phyloP scores from a whole-genome alignment of 257 asterid genomes.

The Plectranthus barbatus region DNA sequence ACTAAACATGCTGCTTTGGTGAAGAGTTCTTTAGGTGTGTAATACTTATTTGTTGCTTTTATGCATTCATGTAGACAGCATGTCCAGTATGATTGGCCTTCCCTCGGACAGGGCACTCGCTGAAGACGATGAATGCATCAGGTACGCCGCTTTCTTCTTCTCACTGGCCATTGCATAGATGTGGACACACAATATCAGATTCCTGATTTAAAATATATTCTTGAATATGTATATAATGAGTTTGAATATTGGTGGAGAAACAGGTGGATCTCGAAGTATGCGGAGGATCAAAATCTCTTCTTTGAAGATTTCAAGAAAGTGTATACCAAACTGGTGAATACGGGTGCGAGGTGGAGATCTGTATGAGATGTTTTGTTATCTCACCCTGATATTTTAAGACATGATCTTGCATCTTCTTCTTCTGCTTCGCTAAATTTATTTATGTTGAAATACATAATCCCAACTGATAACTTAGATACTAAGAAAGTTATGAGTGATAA shows the following conservation, averaged over 20 bases:
- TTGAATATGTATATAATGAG: not conserved
- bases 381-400: too few species aligned
- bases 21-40: not conserved
- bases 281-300: conserved; percentile 63
- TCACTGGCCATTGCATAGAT: not conserved
- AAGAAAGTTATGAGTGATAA: too few species aligned
- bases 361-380: conserved; percentile 17
- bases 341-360: conserved; percentile 70
- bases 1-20: not conserved
- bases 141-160: conserved; percentile 27
- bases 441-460: too few species aligned
- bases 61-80: conserved; percentile 42
- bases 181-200: not conserved
- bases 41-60: not conserved
- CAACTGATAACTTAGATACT: too few species aligned
- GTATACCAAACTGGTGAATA: conserved; percentile 67
- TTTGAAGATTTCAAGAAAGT: conserved; percentile 73
- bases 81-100: conserved; percentile 87
- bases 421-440: too few species aligned
- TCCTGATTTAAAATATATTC: too few species aligned
- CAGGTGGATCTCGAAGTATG: conserved; percentile 88
- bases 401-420: too few species aligned
- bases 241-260: not conserved
- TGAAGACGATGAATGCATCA: conserved; percentile 71
- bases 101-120: conserved; percentile 85